A percentile compares a stretch with the other conserved stretches of the same genome.
These are phyloP conservation scores for Parascedosporium putredinis DNA, from an alignment of 2,329 filamentous ascomycete genomes.

Conservation along the genomic window DNA sequence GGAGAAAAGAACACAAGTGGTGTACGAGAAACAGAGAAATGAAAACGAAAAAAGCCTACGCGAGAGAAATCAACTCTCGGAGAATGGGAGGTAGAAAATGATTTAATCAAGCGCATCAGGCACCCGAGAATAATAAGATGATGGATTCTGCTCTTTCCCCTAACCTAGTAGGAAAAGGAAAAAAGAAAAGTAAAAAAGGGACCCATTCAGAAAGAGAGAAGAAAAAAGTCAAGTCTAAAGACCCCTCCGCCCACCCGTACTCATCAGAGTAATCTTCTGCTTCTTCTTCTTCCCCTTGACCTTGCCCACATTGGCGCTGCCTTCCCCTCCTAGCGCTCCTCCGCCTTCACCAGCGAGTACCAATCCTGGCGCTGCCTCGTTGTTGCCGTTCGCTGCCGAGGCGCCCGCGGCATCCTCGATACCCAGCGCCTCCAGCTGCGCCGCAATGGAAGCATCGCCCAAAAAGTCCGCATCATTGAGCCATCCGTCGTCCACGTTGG, in stretches of 20 bases:
- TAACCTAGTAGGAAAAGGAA: background rate
- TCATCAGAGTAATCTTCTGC: slow-evolving; percentile 65
- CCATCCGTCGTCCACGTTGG: slow-evolving; percentile 73
- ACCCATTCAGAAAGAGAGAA: background rate
- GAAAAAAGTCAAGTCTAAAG: slow-evolving; percentile 16
- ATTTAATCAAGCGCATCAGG: too few species aligned
- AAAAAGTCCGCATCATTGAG: slow-evolving; percentile 70
- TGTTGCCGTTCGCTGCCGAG: slow-evolving; percentile 12
- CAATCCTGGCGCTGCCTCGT: too few species aligned
- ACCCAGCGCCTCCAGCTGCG: slow-evolving; percentile 47
- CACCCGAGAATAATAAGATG: too few species aligned
- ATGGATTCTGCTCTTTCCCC: too few species aligned
- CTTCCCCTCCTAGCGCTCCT: slow-evolving; percentile 32
- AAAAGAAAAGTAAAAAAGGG: background rate
- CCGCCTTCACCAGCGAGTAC: slow-evolving; percentile 16
- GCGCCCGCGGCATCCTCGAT: slow-evolving; percentile 20
- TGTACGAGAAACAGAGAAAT: too few species aligned
- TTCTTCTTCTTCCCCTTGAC: slow-evolving; percentile 45
- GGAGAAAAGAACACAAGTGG: too few species aligned
- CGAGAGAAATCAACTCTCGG: too few species aligned
- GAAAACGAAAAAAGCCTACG: too few species aligned
- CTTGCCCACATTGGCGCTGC: background rate
- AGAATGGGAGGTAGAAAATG: too few species aligned
- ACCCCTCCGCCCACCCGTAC: slow-evolving; percentile 47
- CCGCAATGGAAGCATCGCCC: slow-evolving; percentile 44